Percentiles rank a stretch among this genome's conserved stretches.
phyloP scores from a whole-genome alignment of 23 red algal species.

The Porphyridium purpureum region DNA sequence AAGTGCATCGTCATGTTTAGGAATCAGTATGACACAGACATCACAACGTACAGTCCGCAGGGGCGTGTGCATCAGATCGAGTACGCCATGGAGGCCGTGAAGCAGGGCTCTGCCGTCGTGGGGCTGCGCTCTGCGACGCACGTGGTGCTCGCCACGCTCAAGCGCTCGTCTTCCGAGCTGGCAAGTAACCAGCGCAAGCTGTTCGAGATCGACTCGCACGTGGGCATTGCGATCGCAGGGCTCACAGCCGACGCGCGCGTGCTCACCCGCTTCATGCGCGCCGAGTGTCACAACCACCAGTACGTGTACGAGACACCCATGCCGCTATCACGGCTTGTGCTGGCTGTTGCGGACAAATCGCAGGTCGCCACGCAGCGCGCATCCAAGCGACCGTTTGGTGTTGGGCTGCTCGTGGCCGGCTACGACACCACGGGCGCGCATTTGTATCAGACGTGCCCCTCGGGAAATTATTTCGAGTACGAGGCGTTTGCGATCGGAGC shows the following conservation, averaged over 20 bases:
- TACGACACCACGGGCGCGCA: slow-evolving; percentile 77
- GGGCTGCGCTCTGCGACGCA: slow-evolving; percentile 75
- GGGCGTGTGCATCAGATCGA: slow-evolving; percentile 92
- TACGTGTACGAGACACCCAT: slow-evolving; percentile 80
- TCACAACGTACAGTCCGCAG: slow-evolving; percentile 93
- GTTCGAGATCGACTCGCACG: slow-evolving; percentile 72
- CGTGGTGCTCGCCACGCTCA: slow-evolving; percentile 84
- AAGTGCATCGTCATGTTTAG: no score
- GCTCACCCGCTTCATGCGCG: slow-evolving; percentile 72
- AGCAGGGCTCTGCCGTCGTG: slow-evolving; percentile 92
- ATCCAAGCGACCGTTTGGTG: slow-evolving; percentile 87
- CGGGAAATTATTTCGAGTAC: slow-evolving; percentile 86
- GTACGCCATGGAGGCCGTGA: slow-evolving; percentile 99
- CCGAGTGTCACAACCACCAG: slow-evolving; percentile 81
- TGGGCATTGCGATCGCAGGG: slow-evolving; percentile 87
- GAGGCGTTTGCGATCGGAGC: slow-evolving; percentile 85
- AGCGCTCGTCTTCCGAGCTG: slow-evolving; percentile 85
- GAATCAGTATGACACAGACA: slow-evolving; percentile 98
- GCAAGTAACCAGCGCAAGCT: slow-evolving; percentile 91
- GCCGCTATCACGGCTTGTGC: slow-evolving; percentile 58
- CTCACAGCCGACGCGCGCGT: slow-evolving; percentile 89
- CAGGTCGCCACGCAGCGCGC: slow-evolving; percentile 74
- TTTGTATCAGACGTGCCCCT: slow-evolving; percentile 88
- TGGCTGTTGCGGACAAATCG: slow-evolving; percentile 81
- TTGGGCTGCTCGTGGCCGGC: slow-evolving; percentile 82